A percentile compares a stretch with the other conserved stretches of the same genome.
Evolutionary conservation across 768 basidiomycete species (phyloP).

Genomic region (Cystobasidium tubakii): DNA sequence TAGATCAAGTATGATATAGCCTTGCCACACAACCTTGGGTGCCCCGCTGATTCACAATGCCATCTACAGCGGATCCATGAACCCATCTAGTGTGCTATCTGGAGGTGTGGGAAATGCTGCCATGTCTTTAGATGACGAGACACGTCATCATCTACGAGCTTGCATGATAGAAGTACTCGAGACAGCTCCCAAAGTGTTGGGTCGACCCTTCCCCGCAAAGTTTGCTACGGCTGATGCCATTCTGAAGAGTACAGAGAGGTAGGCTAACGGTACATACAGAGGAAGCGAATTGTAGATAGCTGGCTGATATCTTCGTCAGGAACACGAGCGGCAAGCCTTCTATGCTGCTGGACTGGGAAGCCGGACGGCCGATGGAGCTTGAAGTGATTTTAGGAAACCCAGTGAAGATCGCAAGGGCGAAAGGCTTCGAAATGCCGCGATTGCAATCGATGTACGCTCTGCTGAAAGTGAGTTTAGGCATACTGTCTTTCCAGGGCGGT

Average conservation of each 20-base stretch:
- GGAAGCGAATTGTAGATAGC: not conserved
- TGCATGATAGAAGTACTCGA: conserved; percentile 47
- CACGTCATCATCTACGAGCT: conserved; percentile 42
- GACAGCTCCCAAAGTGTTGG: conserved; percentile 44
- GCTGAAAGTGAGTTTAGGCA: conserved; percentile 42
- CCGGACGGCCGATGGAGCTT: conserved; percentile 60
- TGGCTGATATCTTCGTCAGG: not conserved
- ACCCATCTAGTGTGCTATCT: conserved; percentile 47
- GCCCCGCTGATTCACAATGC: no score
- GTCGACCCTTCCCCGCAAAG: conserved; percentile 43
- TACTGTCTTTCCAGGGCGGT: not conserved
- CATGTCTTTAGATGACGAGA: conserved; percentile 45
- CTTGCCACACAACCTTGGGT: not conserved
- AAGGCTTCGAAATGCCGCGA: conserved; percentile 47
- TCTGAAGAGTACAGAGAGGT: conserved; percentile 43
- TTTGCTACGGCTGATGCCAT: conserved; percentile 46
- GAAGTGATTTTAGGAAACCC: conserved; percentile 60
- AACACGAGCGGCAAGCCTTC: conserved; percentile 52
- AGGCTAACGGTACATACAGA: not conserved
- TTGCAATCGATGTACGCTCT: conserved; percentile 48
- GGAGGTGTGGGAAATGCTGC: conserved; percentile 45
- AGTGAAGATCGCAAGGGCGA: conserved; percentile 44
- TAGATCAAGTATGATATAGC: conserved; percentile 10
- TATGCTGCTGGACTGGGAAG: conserved; percentile 61
- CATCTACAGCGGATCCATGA: conserved; percentile 46